A percentile compares a stretch with the other conserved stretches of the same genome.
Conservation (phyloP, 768 basidiomycete species). For the Tephrocybe sp. region DNA sequence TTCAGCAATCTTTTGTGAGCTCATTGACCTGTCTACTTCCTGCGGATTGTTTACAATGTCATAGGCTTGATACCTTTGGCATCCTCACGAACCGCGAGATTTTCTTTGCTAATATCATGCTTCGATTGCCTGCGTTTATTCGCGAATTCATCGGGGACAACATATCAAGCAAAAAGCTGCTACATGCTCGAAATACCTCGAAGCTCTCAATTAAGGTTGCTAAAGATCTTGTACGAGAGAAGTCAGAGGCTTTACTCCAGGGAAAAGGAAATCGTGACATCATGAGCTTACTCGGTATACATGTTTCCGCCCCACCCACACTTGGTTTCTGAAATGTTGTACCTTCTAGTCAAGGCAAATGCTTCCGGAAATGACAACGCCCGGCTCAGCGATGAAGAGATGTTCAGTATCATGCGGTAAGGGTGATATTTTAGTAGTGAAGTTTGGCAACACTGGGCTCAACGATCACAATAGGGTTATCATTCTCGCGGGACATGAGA, state of each 20-base stretch:
- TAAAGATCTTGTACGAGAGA: conserved; percentile 33
- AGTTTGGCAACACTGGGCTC: no score
- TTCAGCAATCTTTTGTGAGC: conserved; percentile 36
- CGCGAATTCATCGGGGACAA: conserved; percentile 33
- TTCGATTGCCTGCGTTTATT: conserved; percentile 26
- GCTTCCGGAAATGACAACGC: conserved; percentile 42
- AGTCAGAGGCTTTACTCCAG: conserved; percentile 29
- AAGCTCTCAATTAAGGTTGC: conserved; percentile 31
- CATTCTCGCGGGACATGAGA: conserved; percentile 56
- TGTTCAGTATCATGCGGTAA: conserved; percentile 51
- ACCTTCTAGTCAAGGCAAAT: conserved; percentile 48
- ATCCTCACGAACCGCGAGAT: conserved; percentile 27
- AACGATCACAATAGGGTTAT: conserved; percentile 37
- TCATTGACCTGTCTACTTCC: no score
- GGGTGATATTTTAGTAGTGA: no score
- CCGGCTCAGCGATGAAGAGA: conserved; percentile 47
- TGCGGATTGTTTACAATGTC: neutral
- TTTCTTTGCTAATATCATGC: conserved; percentile 27
- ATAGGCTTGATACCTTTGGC: conserved; percentile 28
- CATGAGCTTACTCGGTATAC: conserved; percentile 40
- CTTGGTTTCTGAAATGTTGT: no score
- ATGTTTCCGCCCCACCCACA: neutral
- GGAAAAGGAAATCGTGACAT: conserved; percentile 33
- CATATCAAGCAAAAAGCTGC: conserved; percentile 28
- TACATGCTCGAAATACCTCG: conserved; percentile 28